A percentile compares a stretch with the other conserved stretches of the same genome.
Conservation (phyloP, 2,329 filamentous ascomycete genomes). For the Capronia epimyces region DNA sequence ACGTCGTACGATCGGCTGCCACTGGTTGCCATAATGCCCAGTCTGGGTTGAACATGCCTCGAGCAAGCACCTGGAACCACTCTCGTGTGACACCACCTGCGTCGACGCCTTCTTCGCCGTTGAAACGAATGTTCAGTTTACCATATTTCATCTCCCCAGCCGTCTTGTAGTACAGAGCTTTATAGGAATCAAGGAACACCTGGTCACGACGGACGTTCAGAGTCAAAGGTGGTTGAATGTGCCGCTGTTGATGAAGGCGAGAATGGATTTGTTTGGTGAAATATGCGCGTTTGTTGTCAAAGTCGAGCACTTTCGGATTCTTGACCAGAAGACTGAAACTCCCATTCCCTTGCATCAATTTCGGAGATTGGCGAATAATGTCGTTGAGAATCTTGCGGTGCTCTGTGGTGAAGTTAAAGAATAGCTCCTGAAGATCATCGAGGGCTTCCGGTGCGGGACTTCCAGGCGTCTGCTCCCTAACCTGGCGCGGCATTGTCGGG, state of each 20-base stretch:
- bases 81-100: constrained; percentile 95
- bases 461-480: constrained; percentile 65
- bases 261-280: constrained; percentile 90
- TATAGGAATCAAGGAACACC: constrained; percentile 97
- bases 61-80: constrained; percentile 96
- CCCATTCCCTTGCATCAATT: constrained; percentile 79
- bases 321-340: constrained; percentile 94
- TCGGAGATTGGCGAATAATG: constrained; percentile 91
- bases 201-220: constrained; percentile 86
- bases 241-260: constrained; percentile 63
- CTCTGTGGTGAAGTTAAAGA: constrained; percentile 96
- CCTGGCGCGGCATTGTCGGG: constrained; percentile 46
- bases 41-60: constrained; percentile 98
- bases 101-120: constrained; percentile 94
- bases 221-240: constrained; percentile 71
- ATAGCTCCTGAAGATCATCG: constrained; percentile 69
- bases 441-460: constrained; percentile 59
- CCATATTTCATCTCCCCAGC: constrained; percentile 98
- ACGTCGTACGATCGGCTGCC: constrained; percentile 93
- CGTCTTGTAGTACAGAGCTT: constrained; percentile 93
- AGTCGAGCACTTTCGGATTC: constrained; percentile 97
- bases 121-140: constrained; percentile 95
- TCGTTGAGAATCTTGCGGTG: constrained; percentile 97
- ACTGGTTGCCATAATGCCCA: constrained; percentile 96
- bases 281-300: constrained; percentile 99